A percentile compares a stretch with the other conserved stretches of the same genome.
phyloP scores from a whole-genome alignment of 306 rosid species.

The Prunus mume region DNA sequence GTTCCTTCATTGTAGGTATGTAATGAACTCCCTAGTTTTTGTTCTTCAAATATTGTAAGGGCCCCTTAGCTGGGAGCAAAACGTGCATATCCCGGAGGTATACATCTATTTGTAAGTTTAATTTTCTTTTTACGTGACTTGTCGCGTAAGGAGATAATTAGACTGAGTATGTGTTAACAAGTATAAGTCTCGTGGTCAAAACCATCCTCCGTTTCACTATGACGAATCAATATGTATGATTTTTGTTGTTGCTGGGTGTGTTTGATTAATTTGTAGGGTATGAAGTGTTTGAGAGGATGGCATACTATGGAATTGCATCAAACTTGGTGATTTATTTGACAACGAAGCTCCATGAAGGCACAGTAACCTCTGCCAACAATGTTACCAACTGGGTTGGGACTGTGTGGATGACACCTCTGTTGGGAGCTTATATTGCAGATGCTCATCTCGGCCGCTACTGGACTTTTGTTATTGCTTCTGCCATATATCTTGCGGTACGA shows the following conservation, averaged over 20 bases:
- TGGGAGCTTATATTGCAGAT: conserved; percentile 44
- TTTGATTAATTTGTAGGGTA: conserved; percentile 29
- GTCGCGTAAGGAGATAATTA: too few species aligned
- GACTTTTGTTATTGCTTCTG: conserved; percentile 51
- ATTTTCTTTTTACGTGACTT: neutral
- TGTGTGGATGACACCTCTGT: conserved; percentile 53
- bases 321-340: conserved; percentile 55
- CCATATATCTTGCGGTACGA: conserved; percentile 48
- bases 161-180: too few species aligned
- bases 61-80: neutral
- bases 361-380: conserved; percentile 48
- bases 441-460: conserved; percentile 30
- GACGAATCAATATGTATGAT: neutral
- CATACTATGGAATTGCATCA: conserved; percentile 56
- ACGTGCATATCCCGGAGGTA: neutral
- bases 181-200: neutral
- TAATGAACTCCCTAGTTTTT: neutral
- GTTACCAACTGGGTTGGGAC: conserved; percentile 64
- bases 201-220: neutral
- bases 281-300: conserved; percentile 77
- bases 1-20: conserved; percentile 37
- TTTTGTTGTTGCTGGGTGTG: neutral
- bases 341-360: conserved; percentile 51
- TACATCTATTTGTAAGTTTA: neutral
- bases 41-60: neutral